A percentile compares a stretch with the other conserved stretches of the same genome.
phyloP scores from a whole-genome alignment of 164 flowering plant species.

The Aristolochia californica region DNA sequence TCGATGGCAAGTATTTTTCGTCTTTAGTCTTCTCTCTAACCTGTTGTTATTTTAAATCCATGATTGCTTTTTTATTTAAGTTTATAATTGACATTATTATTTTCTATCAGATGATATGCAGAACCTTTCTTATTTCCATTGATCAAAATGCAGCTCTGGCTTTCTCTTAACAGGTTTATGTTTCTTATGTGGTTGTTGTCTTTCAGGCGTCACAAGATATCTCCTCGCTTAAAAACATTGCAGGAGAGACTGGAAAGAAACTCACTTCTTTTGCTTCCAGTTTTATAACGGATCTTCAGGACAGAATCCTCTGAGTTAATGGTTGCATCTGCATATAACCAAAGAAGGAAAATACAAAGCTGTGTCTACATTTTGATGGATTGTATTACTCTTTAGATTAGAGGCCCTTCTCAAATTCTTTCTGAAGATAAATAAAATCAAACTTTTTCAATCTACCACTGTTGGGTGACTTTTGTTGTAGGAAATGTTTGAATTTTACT shows the following conservation, averaged over 20 bases:
- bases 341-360: no score
- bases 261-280: constrained; percentile 66
- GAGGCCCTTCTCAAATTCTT: constrained; percentile 1
- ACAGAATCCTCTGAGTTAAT: constrained; percentile 61
- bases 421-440: constrained; percentile 1
- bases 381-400: no score
- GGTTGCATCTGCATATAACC: no score
- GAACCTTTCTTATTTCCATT: no score
- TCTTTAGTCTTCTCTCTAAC: not conserved
- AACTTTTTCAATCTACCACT: not conserved
- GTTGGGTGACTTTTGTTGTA: not conserved
- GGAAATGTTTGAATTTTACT: not conserved
- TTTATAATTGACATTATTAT: not conserved
- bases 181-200: not conserved
- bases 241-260: constrained; percentile 96
- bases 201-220: constrained; percentile 85
- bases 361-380: not conserved
- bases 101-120: no score
- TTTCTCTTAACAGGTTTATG: no score
- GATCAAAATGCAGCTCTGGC: no score
- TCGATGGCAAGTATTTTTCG: not conserved
- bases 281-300: constrained; percentile 78
- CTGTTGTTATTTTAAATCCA: not conserved
- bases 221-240: constrained; percentile 79
- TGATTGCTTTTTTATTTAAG: not conserved